Base-by-base conservation (phyloP, 2,329 filamentous ascomycete genomes). In the Talaromyces sp. region DNA sequence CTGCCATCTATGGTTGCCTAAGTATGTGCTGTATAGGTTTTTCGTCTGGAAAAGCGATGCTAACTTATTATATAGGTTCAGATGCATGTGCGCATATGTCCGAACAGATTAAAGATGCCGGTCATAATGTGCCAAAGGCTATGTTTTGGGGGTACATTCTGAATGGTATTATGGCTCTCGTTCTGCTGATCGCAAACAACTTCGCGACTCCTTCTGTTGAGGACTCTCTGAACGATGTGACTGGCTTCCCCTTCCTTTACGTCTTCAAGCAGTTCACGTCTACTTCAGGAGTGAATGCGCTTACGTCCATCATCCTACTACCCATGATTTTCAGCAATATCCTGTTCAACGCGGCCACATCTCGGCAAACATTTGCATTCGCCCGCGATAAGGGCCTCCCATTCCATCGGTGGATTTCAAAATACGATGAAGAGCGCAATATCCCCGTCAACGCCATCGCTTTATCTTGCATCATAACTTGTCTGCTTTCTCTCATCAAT, bases 31-130 rank as follows among this genome's bases (percentile, higher is more conserved):
- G 2, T 40, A 5, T 62, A 5, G 3, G 16, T 16, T 40, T 23
- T n/a, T 8, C 1, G 14, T 27, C 12, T 10, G 31, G 16, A 33
- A 44, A 55, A 16, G 34, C 5, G 23, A 33, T 23, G 34, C 44
- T 50, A 50, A 60, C 60, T 65, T 33, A 54, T 30, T 12, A 66
- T 67, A 62, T 16, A 36, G 61, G 73, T 66, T 58, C 75, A 65
- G 68, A 72, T 56, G 68, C 69, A 18, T 69, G 69, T 1, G 60
- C 76, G 68, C 68, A 60, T 36, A 76, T 82, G 67, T 78, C 80
- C 4, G 81, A 83, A 67, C 81, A 83, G 66, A 76, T 82, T 28
- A 75, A 77, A 52, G 75, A 82, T 44, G 78, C 81, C 1, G 73
- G 75, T 3, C 66, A 73, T 34, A 78, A 78, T 57, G 77, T 83